Conservation (phyloP, 495 filamentous ascomycete species). For the Penicillium canescens region DNA sequence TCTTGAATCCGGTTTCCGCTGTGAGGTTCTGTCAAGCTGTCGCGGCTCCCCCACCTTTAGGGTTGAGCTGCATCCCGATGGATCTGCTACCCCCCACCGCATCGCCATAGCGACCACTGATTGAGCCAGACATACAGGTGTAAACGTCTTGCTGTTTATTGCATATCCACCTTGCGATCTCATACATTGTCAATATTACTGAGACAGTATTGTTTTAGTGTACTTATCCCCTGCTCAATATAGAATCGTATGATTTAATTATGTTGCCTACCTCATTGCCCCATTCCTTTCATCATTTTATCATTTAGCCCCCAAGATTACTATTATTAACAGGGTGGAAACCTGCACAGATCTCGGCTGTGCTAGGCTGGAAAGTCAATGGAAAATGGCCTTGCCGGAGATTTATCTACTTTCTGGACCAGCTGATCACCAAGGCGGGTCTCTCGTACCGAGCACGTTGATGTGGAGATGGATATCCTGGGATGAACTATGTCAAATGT, state of each 20-base stretch:
- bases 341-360: conserved; percentile 2
- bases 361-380: not conserved
- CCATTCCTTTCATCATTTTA: conserved; percentile 3
- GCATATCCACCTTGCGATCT: not conserved
- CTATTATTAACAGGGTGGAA: conserved; percentile 16
- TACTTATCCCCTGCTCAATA: conserved; percentile 16
- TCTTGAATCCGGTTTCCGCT: conserved; percentile 27
- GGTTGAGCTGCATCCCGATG: conserved; percentile 10
- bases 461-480: not conserved
- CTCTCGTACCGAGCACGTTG: too few species aligned
- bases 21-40: conserved; percentile 15
- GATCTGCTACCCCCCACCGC: conserved; percentile 9
- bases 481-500: not conserved
- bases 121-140: not conserved
- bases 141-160: not conserved
- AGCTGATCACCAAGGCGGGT: too few species aligned
- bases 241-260: conserved; percentile 4
- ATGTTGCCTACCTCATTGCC: conserved; percentile 23
- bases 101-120: conserved; percentile 27
- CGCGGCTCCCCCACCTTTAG: conserved; percentile 17
- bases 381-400: not conserved
- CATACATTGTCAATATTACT: conserved; percentile 9
- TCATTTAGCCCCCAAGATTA: not conserved
- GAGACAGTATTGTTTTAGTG: conserved; percentile 16
- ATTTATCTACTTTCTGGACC: too few species aligned